Base-by-base conservation (phyloP, 2,329 filamentous ascomycete species). In the Tetracladium maxilliforme region DNA sequence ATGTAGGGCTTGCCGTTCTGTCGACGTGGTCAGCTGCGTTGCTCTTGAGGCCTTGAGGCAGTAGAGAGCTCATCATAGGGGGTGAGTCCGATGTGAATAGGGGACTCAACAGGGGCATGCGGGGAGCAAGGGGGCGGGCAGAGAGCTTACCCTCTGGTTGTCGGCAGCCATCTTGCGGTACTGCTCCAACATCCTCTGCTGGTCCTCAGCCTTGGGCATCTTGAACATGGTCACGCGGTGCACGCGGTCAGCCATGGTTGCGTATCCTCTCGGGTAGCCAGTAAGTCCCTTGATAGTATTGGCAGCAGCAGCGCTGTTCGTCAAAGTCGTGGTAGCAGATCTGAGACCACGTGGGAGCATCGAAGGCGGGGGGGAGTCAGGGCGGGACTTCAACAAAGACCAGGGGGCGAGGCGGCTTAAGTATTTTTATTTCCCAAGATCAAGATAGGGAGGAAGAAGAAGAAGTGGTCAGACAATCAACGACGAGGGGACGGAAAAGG, bases 1-100 rank as follows among this genome's bases (percentile, higher is more conserved):
- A 72, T 67, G 40, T 72, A 72, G 9, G 59, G 59, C 33, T 66
- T 60, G 22, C 63, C 64, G 33, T 69, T 58, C 66, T 70, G 16
- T 7, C 10, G 6, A 12, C 2, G 2, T 12, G 21, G 21, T 22
- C 9, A 9, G 18, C 9, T 19, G 11, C 9, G 8, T 19, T 9
- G 11, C 9, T 9, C 18, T 19, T 8, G 5, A 13, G 16, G 11
- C 19, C 13, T 13, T 8, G 14, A 15, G 23, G 9, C 10, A 24
- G 7, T 10, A 7, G 9, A 14, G 14, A 24, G 9, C 17, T 19
- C 4, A 4, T 4, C 9, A 13, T 10, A 8, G 8, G 10, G 14
- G 12, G 10, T 13, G 21, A 16, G 6, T 12, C 4, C 12, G 11
- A 16, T 23, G 9, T 22, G 8, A 22, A 22, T 9, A 8, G 12